phyloP scores from a whole-genome alignment of 2,329 filamentous ascomycete genomes.

The Cytospora paraplurivora region DNA sequence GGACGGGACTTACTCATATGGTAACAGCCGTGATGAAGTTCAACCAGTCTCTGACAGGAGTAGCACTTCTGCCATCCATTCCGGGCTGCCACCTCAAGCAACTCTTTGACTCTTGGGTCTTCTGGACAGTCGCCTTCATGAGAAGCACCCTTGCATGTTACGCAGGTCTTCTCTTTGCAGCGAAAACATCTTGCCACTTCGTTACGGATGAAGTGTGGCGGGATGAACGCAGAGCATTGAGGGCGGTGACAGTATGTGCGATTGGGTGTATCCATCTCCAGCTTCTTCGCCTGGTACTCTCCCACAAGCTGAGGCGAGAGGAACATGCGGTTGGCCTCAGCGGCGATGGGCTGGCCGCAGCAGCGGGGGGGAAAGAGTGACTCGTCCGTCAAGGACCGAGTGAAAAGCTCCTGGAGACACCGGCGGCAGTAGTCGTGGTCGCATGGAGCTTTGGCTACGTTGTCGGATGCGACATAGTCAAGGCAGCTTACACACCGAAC shows the following conservation, averaged over 20 bases:
- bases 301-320: constrained; percentile 41
- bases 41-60: constrained; percentile 49
- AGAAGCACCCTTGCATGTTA: constrained; percentile 48
- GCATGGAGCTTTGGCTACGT: background rate
- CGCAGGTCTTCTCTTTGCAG: constrained; percentile 51
- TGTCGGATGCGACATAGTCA: background rate
- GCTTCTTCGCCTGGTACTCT: constrained; percentile 46
- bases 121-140: constrained; percentile 53
- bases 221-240: constrained; percentile 52
- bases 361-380: constrained; percentile 4
- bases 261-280: constrained; percentile 51
- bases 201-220: constrained; percentile 1
- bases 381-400: background rate
- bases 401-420: constrained; percentile 3
- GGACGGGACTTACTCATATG: constrained; percentile 55
- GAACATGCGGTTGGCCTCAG: constrained; percentile 31
- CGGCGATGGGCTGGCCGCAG: background rate
- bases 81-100: constrained; percentile 44
- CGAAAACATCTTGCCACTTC: constrained; percentile 45
- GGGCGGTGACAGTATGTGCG: constrained; percentile 53
- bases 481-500: background rate
- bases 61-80: constrained; percentile 56
- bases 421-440: background rate
- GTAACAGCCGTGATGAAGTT: constrained; percentile 52
- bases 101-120: constrained; percentile 43